Evolutionary conservation across 2,329 filamentous ascomycete species (phyloP).

Genomic region (Verticillium longisporum): DNA sequence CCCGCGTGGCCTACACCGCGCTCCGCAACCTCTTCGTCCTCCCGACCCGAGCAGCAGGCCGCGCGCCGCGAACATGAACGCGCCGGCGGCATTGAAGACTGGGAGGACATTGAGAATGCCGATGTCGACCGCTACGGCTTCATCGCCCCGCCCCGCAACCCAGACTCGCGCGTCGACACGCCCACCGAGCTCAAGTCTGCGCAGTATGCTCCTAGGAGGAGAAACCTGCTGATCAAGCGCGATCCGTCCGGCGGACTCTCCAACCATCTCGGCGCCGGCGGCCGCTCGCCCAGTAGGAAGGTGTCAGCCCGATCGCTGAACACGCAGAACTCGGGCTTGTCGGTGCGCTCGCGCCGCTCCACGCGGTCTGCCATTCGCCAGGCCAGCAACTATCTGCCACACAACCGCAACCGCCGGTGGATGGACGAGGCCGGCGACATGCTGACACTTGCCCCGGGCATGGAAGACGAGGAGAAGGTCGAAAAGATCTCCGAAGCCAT

Average conservation of each 20-base stretch:
- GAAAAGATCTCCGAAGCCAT: conserved; percentile 46
- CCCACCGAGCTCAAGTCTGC: conserved; percentile 33
- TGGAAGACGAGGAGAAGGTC: conserved; percentile 47
- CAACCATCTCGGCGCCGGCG: conserved; percentile 25
- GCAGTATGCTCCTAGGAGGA: conserved; percentile 36
- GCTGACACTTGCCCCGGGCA: conserved; percentile 51
- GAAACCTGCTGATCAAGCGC: conserved; percentile 37
- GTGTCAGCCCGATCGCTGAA: conserved; percentile 52
- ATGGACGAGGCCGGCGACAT: conserved; percentile 63
- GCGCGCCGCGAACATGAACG: conserved; percentile 35
- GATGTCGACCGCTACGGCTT: conserved; percentile 65
- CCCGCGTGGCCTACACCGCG: conserved; percentile 27
- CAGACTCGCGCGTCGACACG: conserved; percentile 31
- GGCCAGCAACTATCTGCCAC: conserved; percentile 51
- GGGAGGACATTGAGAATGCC: conserved; percentile 54
- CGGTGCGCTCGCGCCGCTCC: conserved; percentile 43
- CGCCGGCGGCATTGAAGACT: conserved; percentile 58
- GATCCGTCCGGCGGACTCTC: conserved; percentile 26
- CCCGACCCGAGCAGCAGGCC: conserved; percentile 29
- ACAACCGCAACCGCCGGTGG: conserved; percentile 54
- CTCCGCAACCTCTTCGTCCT: conserved; percentile 37
- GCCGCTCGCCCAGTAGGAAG: conserved; percentile 45
- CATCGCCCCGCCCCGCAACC: conserved; percentile 42
- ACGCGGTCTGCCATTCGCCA: conserved; percentile 49
- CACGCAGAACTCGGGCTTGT: conserved; percentile 48